Evolutionary conservation across 2,329 filamentous ascomycete species (phyloP).

Genomic region (Trichoderma atrobrunneum): DNA sequence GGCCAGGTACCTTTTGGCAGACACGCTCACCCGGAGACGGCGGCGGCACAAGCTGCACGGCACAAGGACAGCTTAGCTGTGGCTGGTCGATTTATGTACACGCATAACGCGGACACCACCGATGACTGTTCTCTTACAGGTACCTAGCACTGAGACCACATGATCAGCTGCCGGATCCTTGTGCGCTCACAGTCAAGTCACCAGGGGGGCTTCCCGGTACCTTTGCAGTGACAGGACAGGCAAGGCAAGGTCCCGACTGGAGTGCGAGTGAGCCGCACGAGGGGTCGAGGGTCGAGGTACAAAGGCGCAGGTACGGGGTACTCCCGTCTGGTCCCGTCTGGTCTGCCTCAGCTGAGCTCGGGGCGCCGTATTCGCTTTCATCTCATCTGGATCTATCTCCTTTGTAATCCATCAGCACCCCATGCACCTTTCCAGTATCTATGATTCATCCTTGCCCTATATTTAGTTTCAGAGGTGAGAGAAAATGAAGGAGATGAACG

Average conservation of each 20-base stretch:
- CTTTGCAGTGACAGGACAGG: background rate
- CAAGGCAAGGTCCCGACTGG: background rate
- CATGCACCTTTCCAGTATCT: background rate
- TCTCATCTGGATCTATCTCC: background rate
- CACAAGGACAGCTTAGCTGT: background rate
- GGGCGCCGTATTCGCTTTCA: constrained; percentile 8
- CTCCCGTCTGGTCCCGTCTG: background rate
- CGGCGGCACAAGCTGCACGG: background rate
- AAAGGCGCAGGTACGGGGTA: background rate
- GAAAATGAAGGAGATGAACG: background rate
- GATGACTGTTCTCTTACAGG: background rate
- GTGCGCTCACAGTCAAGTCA: background rate
- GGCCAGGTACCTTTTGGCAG: background rate
- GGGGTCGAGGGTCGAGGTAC: background rate
- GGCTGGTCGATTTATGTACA: background rate
- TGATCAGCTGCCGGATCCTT: constrained; percentile 12
- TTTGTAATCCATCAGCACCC: background rate
- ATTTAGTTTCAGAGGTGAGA: background rate
- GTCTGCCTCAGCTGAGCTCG: background rate
- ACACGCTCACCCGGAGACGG: background rate
- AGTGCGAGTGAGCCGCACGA: background rate
- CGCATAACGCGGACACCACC: background rate
- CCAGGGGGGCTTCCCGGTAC: background rate
- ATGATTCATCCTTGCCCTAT: background rate
- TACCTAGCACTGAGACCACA: background rate